Evolutionary conservation across 2,329 filamentous ascomycete species (phyloP).

Genomic region (Claviceps sp.): DNA sequence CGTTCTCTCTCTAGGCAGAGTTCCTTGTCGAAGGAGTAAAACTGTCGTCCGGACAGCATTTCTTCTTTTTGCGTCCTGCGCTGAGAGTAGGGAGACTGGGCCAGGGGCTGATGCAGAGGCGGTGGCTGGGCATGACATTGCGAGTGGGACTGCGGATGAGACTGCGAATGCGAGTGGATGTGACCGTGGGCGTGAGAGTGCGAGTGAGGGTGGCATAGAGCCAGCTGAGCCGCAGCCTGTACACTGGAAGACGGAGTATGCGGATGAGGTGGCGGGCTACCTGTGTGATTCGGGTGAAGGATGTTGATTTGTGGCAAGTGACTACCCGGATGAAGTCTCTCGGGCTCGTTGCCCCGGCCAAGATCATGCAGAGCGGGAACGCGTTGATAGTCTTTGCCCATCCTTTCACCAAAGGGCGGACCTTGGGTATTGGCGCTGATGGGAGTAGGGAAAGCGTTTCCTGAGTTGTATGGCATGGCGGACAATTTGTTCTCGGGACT

Average conservation of each 20-base stretch:
- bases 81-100: slow-evolving; percentile 20
- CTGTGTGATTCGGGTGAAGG: slow-evolving; percentile 35
- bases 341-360: slow-evolving; percentile 37
- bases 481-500: slow-evolving; percentile 52
- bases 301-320: slow-evolving; percentile 45
- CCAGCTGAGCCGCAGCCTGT: slow-evolving; percentile 45
- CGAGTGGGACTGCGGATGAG: slow-evolving; percentile 36
- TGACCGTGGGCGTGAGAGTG: slow-evolving; percentile 35
- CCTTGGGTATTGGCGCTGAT: slow-evolving; percentile 41
- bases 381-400: slow-evolving; percentile 46
- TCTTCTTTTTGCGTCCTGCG: slow-evolving; percentile 67
- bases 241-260: slow-evolving; percentile 25
- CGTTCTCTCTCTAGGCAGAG: slow-evolving; percentile 73
- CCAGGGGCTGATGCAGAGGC: slow-evolving; percentile 19
- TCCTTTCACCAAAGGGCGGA: slow-evolving; percentile 32
- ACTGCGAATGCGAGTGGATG: slow-evolving; percentile 32
- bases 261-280: slow-evolving; percentile 29
- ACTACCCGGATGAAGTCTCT: slow-evolving; percentile 36
- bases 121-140: slow-evolving; percentile 41
- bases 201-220: slow-evolving; percentile 42
- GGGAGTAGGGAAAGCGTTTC: slow-evolving; percentile 47
- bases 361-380: slow-evolving; percentile 48
- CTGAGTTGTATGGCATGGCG: slow-evolving; percentile 39
- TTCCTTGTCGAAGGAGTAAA: slow-evolving; percentile 64
- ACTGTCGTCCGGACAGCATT: slow-evolving; percentile 73